Evolutionary conservation across 805 yeast genomes (phyloP), one percentile per base, ranked within the genome.

Genomic region (Kodamaea laetipori): DNA sequence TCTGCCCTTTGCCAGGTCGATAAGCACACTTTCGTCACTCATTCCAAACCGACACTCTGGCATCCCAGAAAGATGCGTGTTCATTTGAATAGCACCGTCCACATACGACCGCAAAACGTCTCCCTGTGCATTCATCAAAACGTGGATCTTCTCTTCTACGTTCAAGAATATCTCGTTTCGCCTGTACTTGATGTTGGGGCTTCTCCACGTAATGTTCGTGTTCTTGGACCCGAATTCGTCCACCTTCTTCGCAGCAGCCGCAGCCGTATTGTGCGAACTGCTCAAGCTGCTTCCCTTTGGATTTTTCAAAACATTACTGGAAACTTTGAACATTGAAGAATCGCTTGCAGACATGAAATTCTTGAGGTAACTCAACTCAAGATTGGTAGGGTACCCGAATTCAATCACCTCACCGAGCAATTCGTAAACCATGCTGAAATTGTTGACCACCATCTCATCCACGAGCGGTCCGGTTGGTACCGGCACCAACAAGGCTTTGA

Each of bases 1-100:
- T n/a, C n/a, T 5, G 11, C 28, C 25, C 6, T 23, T 18, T 24
- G 16, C 28, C 11, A 51, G 35, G 34, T 49, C 50, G n/a, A 60
- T 41, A 28, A 61, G 44, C 9, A 57, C 48, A 18, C 63, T 58
- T 34, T 65, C 67, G 35, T 85, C 90, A 48, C 82, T 80, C 37
- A 92, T 71, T 0, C 92, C 95, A 59, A 90, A 82, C 37, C 81
- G 78, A 60, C 97, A 90, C 17, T 76, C 75, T 0, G 97, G 97
- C 77, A 81, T 79, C 3, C 97, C 97, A 0, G 86, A 75, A 9
- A 90, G 64, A 33, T 81, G 87, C 0, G 92, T 71, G 39, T 82
- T 81, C 75, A 88, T 75, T 39, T 76, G 71, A 36, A 90, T 80
- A 8, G 76, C 68, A 4, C 97, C 97, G 50, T 84, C 87, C 17